A percentile compares a stretch with the other conserved stretches of the same genome.
Evolutionary conservation across 2,329 filamentous ascomycete genomes (phyloP).

Genomic region (Lachnellula cervina): DNA sequence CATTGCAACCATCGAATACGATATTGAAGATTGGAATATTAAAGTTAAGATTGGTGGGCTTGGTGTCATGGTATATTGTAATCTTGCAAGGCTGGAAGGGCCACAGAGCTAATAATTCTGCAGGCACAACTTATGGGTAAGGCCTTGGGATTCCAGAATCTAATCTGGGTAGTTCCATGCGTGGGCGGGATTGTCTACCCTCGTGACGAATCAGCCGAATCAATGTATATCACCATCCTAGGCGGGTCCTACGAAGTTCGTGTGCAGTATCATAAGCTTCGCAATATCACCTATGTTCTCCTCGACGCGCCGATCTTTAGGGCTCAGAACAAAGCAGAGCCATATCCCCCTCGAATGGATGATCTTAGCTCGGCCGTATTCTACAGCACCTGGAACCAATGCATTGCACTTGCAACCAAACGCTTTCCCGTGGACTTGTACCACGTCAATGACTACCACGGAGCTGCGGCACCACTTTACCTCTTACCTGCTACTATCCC

Average conservation of each 20-base stretch:
- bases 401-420: conserved; percentile 58
- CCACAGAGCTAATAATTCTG: too few species aligned
- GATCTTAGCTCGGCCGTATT: conserved; percentile 64
- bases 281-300: conserved; percentile 65
- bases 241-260: conserved; percentile 56
- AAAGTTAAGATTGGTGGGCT: conserved; percentile 69
- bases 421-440: conserved; percentile 61
- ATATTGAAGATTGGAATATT: conserved; percentile 65
- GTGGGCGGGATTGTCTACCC: conserved; percentile 63
- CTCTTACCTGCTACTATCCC: conserved; percentile 56
- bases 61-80: conserved; percentile 53
- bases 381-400: conserved; percentile 67
- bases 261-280: conserved; percentile 57
- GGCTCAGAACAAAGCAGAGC: conserved; percentile 56
- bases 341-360: conserved; percentile 65
- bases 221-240: conserved; percentile 59
- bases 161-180: conserved; percentile 61
- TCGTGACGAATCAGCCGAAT: conserved; percentile 50
- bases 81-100: conserved; percentile 20
- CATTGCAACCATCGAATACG: conserved; percentile 68
- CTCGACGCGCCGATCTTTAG: conserved; percentile 57
- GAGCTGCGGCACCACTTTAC: conserved; percentile 58
- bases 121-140: conserved; percentile 45
- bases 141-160: conserved; percentile 57
- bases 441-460: conserved; percentile 64